Evolutionary conservation across 1,284 basidiomycete species (phyloP).

Genomic region (Malassezia globosa): DNA sequence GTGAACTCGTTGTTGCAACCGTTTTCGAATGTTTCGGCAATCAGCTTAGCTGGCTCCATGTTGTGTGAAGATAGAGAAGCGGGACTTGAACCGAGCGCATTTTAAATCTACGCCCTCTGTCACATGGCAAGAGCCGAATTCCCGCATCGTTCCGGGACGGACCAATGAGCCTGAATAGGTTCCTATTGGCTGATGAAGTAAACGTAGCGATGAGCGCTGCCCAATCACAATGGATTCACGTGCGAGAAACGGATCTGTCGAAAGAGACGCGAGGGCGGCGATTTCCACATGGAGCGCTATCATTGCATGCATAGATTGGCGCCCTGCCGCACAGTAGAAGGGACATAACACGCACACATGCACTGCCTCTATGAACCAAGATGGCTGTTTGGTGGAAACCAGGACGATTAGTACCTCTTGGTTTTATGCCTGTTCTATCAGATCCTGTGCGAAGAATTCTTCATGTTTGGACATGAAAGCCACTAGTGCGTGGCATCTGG

Average conservation of each 20-base stretch:
- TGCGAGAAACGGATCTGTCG: background rate
- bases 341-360: background rate
- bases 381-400: background rate
- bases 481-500: too few relatives aligned
- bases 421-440: too few relatives aligned
- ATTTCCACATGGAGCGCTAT: too few relatives aligned
- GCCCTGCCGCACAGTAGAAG: background rate
- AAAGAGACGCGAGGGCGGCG: background rate
- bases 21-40: slow-evolving; percentile 1
- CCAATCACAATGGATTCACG: background rate
- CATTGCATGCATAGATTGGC: background rate
- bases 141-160: background rate
- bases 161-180: background rate
- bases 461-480: too few relatives aligned
- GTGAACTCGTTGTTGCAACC: background rate
- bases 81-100: background rate
- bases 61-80: background rate
- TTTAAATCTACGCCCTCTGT: background rate
- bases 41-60: background rate
- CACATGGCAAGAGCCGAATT: background rate
- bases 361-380: background rate
- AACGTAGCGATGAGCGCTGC: background rate
- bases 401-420: background rate
- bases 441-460: too few relatives aligned
- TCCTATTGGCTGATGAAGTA: background rate